Percentiles rank a stretch among this genome's conserved stretches.
phyloP scores from a whole-genome alignment of 2,329 filamentous ascomycete species.

The Sclerotinia spermophila region DNA sequence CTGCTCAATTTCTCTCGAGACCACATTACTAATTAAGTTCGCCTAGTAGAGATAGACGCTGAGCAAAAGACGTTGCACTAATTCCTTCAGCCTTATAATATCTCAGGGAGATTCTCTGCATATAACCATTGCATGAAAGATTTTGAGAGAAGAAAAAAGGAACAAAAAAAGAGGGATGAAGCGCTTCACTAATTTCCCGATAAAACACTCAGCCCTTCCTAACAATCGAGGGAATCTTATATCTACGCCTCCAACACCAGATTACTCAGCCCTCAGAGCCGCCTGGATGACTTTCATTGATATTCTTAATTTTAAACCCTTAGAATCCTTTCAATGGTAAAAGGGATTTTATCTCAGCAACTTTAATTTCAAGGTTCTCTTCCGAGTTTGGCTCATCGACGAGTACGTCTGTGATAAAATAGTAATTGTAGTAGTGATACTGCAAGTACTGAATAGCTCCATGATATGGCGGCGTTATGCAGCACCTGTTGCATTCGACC shows the following conservation, averaged over 20 bases:
- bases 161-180: neutral
- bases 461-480: neutral
- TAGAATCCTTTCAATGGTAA: neutral
- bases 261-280: rapidly evolving
- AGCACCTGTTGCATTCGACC: neutral
- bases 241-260: neutral
- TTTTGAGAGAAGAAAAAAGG: rapidly evolving
- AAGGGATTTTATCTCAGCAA: neutral
- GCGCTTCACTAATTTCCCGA: neutral
- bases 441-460: neutral
- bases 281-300: neutral
- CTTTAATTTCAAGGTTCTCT: neutral
- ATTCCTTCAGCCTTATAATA: too few relatives aligned
- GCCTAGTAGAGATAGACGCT: neutral
- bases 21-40: too few relatives aligned
- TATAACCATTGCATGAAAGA: rapidly evolving
- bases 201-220: neutral
- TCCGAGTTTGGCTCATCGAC: neutral
- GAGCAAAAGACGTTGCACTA: neutral
- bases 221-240: neutral
- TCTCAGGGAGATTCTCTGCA: too few relatives aligned
- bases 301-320: neutral
- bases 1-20: neutral
- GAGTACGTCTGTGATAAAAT: neutral
- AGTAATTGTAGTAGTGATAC: neutral